These are phyloP conservation scores for Vanderwaltozyma polyspora DNA, from an alignment of 805 yeast genomes.

Conservation along the genomic window DNA sequence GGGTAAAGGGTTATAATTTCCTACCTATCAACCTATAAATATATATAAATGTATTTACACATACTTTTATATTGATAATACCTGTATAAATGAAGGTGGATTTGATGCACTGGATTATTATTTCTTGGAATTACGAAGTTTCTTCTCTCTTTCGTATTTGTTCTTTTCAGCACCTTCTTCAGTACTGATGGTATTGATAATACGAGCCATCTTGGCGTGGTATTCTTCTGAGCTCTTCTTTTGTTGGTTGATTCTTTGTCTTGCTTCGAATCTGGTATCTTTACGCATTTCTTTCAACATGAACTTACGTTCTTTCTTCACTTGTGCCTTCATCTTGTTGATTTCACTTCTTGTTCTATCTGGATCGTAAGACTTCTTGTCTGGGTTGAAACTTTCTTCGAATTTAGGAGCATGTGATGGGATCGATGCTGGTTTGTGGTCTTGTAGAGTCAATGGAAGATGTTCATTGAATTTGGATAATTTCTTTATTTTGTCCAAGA, in stretches of 20 bases:
- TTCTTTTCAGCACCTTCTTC: constrained; percentile 94
- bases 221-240: constrained; percentile 64
- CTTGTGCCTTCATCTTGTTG: constrained; percentile 67
- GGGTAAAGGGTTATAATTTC: too few species aligned
- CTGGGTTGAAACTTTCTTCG: constrained; percentile 94
- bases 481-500: constrained; percentile 37
- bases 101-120: too few species aligned
- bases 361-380: constrained; percentile 80
- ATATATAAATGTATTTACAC: not conserved
- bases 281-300: constrained; percentile 83
- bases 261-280: constrained; percentile 76
- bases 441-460: constrained; percentile 67
- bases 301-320: constrained; percentile 85
- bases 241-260: constrained; percentile 73
- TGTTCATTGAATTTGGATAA: constrained; percentile 43
- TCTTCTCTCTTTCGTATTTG: constrained; percentile 79
- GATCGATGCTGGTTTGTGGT: constrained; percentile 75
- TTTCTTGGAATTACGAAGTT: constrained; percentile 42
- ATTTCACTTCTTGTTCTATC: constrained; percentile 74
- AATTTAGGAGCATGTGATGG: constrained; percentile 81
- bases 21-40: too few species aligned
- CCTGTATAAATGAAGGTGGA: too few species aligned
- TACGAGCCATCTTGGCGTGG: constrained; percentile 80
- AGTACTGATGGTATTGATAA: constrained; percentile 78
- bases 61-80: too few species aligned